Percentiles rank a stretch among this genome's conserved stretches.
These are phyloP conservation scores for Claviceps sp. DNA, from an alignment of 2,329 filamentous ascomycete genomes.

Conservation along the genomic window DNA sequence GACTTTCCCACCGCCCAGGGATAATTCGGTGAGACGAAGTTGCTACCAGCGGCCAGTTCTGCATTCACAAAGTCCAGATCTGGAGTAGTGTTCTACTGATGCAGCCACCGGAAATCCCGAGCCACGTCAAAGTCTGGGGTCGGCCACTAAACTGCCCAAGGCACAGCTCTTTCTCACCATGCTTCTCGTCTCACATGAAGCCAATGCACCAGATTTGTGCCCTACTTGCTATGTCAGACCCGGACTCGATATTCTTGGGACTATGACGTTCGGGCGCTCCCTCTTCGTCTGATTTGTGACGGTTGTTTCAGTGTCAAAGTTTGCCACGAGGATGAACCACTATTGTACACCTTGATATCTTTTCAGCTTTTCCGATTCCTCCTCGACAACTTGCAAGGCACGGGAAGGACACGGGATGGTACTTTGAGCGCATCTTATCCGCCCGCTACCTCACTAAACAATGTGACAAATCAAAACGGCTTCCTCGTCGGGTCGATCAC, in stretches of 20 bases:
- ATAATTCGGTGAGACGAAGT: neutral
- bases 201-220: neutral
- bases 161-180: neutral
- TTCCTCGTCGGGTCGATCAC: neutral
- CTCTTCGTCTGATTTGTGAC: neutral
- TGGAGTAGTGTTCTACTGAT: neutral
- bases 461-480: slow-evolving; percentile 4
- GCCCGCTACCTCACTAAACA: neutral
- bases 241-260: neutral
- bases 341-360: neutral
- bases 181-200: slow-evolving; percentile 1
- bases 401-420: neutral
- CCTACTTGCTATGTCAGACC: neutral
- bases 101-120: neutral
- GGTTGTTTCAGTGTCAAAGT: neutral
- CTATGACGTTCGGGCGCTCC: neutral
- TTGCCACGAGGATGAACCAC: neutral
- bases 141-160: neutral
- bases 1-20: neutral
- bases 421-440: neutral
- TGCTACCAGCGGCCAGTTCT: neutral
- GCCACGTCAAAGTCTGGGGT: slow-evolving; percentile 1
- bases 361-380: neutral
- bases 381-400: neutral
- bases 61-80: neutral